A percentile compares a stretch with the other conserved stretches of the same genome.
Conservation (phyloP, 345 rosid species). For the Populus deltoides region DNA sequence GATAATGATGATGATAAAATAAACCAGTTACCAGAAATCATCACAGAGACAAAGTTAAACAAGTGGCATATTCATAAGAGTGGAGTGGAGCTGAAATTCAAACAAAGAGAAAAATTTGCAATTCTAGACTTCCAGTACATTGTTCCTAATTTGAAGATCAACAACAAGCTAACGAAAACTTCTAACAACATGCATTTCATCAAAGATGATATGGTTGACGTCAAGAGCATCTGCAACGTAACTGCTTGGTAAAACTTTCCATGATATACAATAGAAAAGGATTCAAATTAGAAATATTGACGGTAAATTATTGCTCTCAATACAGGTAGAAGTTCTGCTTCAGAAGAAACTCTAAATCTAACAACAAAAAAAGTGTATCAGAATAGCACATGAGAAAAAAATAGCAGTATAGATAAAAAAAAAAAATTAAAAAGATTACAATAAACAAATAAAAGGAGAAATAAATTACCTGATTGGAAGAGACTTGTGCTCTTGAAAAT, state of each 20-base stretch:
- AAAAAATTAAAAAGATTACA: neutral
- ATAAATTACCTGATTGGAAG: slow-evolving; percentile 49
- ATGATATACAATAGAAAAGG: neutral
- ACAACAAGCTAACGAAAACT: neutral
- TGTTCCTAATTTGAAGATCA: neutral
- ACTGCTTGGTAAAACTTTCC: neutral
- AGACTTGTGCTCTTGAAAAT: slow-evolving; percentile 40
- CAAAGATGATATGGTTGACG: neutral
- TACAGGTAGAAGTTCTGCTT: neutral
- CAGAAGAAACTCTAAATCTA: neutral
- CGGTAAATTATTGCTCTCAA: neutral
- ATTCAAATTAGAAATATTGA: neutral
- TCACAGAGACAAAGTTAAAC: neutral
- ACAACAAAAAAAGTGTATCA: neutral
- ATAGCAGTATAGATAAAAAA: neutral
- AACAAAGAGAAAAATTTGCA: neutral
- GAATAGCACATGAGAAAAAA: neutral
- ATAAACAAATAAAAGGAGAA: neutral
- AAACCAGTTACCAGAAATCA: neutral
- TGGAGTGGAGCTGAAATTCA: neutral
- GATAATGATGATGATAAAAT: neutral
- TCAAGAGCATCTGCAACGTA: neutral
- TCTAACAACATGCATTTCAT: neutral
- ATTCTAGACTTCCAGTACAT: neutral
- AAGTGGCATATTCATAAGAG: neutral